Evolutionary conservation across 345 rosid genomes (phyloP).

Genomic region (Cardamine resedifolia): DNA sequence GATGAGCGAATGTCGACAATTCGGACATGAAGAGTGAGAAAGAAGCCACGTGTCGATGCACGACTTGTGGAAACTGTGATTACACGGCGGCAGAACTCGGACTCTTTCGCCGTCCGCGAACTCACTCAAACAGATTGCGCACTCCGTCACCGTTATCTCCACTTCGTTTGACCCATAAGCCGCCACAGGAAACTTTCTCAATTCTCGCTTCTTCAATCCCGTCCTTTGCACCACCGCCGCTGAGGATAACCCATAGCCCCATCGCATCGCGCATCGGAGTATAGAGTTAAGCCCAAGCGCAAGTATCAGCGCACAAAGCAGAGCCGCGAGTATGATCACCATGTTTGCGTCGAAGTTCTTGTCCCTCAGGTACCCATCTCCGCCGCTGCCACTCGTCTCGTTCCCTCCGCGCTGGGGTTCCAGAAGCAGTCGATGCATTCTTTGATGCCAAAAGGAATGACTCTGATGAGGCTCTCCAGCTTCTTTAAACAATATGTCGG

Average conservation of each 20-base stretch:
- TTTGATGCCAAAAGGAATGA: neutral
- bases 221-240: slow-evolving; percentile 35
- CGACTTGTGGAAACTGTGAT: slow-evolving; percentile 54
- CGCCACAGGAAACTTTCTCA: slow-evolving; percentile 62
- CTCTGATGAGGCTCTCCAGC: neutral
- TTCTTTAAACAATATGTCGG: neutral
- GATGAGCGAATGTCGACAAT: slow-evolving; percentile 47
- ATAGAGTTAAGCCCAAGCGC: slow-evolving; percentile 66
- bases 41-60: slow-evolving; percentile 66
- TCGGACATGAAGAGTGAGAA: slow-evolving; percentile 65
- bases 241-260: no score
- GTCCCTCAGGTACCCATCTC: slow-evolving; percentile 30
- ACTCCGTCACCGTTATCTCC: slow-evolving; percentile 44
- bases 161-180: slow-evolving; percentile 42
- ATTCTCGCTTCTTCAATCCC: slow-evolving; percentile 56
- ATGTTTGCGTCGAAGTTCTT: slow-evolving; percentile 64
- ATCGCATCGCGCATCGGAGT: slow-evolving; percentile 60
- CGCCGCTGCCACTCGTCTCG: slow-evolving; percentile 16
- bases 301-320: slow-evolving; percentile 60
- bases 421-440: slow-evolving; percentile 34
- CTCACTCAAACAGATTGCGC: slow-evolving; percentile 63
- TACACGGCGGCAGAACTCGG: slow-evolving; percentile 59
- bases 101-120: slow-evolving; percentile 51
- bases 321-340: slow-evolving; percentile 74
- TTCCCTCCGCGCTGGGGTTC: slow-evolving; percentile 16